phyloP scores from a whole-genome alignment of 495 filamentous ascomycete species.

The Tuber brumale region DNA sequence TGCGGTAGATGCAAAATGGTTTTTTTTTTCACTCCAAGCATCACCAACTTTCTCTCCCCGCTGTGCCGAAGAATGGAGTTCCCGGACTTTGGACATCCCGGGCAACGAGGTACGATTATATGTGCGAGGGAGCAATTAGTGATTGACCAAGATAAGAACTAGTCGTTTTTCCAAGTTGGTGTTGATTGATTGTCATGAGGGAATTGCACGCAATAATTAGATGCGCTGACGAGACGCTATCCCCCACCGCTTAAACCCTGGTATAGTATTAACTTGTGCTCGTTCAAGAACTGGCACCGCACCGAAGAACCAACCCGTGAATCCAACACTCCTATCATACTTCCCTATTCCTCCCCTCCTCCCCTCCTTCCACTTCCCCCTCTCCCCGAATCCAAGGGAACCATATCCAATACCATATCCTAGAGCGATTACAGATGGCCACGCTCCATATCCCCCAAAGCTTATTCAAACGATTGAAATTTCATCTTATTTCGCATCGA shows the following conservation, averaged over 20 bases:
- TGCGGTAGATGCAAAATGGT: background rate
- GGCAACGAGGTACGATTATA: background rate
- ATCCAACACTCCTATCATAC: background rate
- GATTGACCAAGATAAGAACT: background rate
- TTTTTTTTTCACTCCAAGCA: background rate
- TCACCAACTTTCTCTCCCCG: background rate
- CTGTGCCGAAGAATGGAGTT: background rate
- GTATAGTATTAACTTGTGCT: too few relatives aligned
- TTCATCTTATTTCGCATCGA: background rate
- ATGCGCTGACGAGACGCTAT: background rate
- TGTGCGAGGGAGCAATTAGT: background rate
- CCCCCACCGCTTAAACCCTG: background rate
- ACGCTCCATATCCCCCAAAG: background rate
- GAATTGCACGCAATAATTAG: conserved; percentile 1
- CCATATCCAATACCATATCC: background rate
- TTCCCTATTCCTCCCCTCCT: background rate
- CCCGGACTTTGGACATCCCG: background rate
- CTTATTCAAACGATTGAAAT: background rate
- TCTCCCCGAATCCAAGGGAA: background rate
- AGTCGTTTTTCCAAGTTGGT: background rate
- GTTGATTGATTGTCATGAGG: background rate
- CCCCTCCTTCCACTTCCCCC: background rate
- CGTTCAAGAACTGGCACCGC: too few relatives aligned
- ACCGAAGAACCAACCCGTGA: background rate
- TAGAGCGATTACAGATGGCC: background rate